phyloP scores from a whole-genome alignment of 129 eudicot species.

The Centella asiatica region DNA sequence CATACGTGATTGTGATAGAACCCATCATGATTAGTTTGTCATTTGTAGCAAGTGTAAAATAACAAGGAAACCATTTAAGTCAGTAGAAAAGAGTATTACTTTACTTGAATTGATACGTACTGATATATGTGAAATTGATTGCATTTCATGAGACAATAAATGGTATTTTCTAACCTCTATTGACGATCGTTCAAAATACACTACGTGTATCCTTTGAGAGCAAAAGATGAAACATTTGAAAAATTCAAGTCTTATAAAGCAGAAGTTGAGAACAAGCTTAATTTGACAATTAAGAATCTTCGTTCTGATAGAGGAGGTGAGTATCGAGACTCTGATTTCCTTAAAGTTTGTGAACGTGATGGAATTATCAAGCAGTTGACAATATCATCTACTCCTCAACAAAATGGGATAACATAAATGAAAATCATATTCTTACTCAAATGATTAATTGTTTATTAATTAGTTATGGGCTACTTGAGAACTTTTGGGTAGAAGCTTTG shows the following conservation, averaged over 20 bases:
- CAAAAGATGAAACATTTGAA: background rate
- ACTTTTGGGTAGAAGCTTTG: background rate
- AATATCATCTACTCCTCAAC: background rate
- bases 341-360: background rate
- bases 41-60: background rate
- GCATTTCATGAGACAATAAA: background rate
- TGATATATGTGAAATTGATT: background rate
- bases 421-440: background rate
- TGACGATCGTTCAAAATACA: background rate
- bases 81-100: background rate
- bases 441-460: background rate
- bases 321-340: background rate
- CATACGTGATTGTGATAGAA: background rate
- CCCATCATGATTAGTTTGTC: background rate
- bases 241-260: background rate
- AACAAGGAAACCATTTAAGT: background rate
- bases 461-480: background rate
- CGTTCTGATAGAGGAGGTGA: background rate
- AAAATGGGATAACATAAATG: background rate
- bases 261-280: background rate
- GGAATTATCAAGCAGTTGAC: background rate
- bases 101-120: background rate
- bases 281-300: too few species aligned
- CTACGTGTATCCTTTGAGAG: too few species aligned
- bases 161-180: too few species aligned